Conservation (phyloP, 108 stramenopile genomes). For the Nannochloropsis gaditana region DNA sequence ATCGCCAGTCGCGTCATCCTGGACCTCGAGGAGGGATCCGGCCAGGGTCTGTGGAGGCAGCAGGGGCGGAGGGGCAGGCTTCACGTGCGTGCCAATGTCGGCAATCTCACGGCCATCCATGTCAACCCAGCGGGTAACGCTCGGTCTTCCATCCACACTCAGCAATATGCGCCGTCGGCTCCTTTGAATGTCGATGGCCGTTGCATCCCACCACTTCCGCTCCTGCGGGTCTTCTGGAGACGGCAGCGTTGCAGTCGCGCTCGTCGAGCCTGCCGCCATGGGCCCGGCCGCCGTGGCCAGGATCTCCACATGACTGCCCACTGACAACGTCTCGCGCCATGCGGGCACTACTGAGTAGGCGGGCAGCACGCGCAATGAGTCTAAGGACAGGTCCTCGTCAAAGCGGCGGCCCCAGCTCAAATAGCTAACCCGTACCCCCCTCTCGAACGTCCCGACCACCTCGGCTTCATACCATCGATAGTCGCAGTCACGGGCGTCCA, state of each 20-base stretch:
- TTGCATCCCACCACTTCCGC: constrained; percentile 1
- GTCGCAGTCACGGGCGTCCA: not conserved
- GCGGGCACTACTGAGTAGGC: not conserved
- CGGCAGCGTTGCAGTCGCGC: not conserved
- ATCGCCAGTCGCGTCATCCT: not conserved
- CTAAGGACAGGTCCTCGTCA: not conserved
- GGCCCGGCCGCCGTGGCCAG: not conserved
- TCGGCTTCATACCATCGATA: constrained; percentile 11
- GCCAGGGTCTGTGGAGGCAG: not conserved
- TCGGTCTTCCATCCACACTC: not conserved
- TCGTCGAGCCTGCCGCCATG: not conserved
- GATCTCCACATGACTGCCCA: not conserved
- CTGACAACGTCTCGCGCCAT: not conserved
- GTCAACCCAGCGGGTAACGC: not conserved
- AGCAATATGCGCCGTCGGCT: not conserved
- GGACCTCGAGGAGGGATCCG: not conserved
- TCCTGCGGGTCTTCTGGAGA: not conserved
- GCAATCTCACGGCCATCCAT: not conserved
- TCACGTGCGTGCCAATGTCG: not conserved
- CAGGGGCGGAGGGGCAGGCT: not conserved
- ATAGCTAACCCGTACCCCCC: constrained; percentile 11
- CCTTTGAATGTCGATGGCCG: not conserved
- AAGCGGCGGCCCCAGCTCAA: not conserved
- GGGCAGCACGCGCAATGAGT: not conserved
- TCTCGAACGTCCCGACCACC: not conserved